Evolutionary conservation across 2,329 filamentous ascomycete species (phyloP).

Genomic region (Claviceps quebecensis): DNA sequence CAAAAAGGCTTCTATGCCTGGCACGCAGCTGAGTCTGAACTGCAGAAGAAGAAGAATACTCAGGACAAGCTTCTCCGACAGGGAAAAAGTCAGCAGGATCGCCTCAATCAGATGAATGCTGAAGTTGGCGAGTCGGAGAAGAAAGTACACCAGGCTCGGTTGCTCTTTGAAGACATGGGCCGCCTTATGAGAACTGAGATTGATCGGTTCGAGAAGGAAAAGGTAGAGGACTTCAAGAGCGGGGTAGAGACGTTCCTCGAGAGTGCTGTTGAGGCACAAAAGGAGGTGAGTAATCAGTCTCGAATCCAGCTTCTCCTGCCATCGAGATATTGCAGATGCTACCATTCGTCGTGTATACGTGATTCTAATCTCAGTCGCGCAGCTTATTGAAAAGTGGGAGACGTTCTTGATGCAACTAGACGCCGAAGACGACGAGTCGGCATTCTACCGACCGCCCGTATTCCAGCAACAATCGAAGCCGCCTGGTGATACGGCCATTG

Average conservation of each 20-base stretch:
- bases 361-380: constrained; percentile 6
- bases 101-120: constrained; percentile 79
- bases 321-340: background rate
- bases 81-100: constrained; percentile 90
- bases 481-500: constrained; percentile 43
- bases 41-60: constrained; percentile 74
- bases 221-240: constrained; percentile 98
- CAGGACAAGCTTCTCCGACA: constrained; percentile 94
- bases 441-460: constrained; percentile 51
- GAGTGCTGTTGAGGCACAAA: constrained; percentile 93
- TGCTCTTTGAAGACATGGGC: constrained; percentile 96
- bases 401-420: constrained; percentile 95
- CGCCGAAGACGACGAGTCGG: constrained; percentile 71
- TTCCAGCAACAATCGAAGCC: constrained; percentile 35
- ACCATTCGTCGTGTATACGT: background rate
- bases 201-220: constrained; percentile 89
- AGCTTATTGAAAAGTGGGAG: constrained; percentile 84
- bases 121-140: constrained; percentile 92
- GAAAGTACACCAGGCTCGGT: constrained; percentile 75
- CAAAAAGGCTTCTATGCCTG: constrained; percentile 94
- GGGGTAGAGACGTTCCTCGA: constrained; percentile 96
- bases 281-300: constrained; percentile 54
- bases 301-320: constrained; percentile 8
- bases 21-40: constrained; percentile 79
- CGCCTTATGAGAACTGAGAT: constrained; percentile 80